Percentiles rank a stretch among this genome's conserved stretches.
Conservation (phyloP, 2,329 filamentous ascomycete species). For the Escovopsis weberi region DNA sequence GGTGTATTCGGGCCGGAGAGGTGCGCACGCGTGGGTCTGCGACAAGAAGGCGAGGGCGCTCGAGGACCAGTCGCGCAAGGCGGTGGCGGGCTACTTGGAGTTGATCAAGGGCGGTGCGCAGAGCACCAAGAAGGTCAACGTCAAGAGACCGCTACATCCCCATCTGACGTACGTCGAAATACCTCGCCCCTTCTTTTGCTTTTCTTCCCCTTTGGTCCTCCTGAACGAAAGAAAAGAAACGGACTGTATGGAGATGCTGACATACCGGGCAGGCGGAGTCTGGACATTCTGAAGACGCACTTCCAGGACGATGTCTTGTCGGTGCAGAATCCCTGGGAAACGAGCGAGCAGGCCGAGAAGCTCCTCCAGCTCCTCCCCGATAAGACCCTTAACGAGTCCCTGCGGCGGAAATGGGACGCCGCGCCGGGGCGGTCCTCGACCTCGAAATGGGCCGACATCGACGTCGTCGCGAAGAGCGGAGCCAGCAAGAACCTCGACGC, state of each 20-base stretch:
- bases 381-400: constrained; percentile 56
- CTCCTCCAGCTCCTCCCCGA: constrained; percentile 80
- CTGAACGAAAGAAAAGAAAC: no score
- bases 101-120: constrained; percentile 77
- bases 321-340: constrained; percentile 74
- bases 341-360: constrained; percentile 54
- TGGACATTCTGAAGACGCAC: constrained; percentile 69
- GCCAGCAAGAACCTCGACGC: constrained; percentile 58
- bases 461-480: constrained; percentile 65
- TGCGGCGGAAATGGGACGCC: constrained; percentile 84
- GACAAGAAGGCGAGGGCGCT: constrained; percentile 73
- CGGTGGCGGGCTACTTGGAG: constrained; percentile 81
- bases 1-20: constrained; percentile 95
- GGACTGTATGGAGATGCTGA: no score
- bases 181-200: not conserved
- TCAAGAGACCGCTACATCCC: constrained; percentile 75
- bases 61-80: constrained; percentile 72
- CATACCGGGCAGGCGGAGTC: constrained; percentile 46
- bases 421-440: constrained; percentile 61
- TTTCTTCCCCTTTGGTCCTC: no score
- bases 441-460: constrained; percentile 90
- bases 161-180: constrained; percentile 51
- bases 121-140: constrained; percentile 73
- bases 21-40: constrained; percentile 96
- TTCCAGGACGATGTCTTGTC: constrained; percentile 73